Base-by-base conservation (phyloP, 2,329 filamentous ascomycete species). In the Penicillium sp. region DNA sequence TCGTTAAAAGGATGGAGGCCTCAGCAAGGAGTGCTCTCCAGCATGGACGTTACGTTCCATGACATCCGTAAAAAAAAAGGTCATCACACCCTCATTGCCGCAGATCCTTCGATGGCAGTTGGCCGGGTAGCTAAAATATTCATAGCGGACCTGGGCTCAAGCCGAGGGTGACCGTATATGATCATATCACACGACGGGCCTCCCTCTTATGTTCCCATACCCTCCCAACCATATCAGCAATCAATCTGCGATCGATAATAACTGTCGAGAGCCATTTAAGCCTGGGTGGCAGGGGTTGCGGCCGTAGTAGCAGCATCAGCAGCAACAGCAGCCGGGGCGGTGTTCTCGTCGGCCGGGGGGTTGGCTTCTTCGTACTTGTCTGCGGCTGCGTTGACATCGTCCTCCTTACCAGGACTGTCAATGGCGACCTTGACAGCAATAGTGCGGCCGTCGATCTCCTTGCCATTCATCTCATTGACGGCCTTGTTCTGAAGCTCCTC, bases 341-440 rank as follows among this genome's bases (percentile, higher is more conserved):
- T 44, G 42, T 64, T 60, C 46, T 74, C 68, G 54, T 68, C 55
- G 39, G 58, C 54, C 17, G 61, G 48, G 34, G 56, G 53, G 55
- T 73, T 70, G 35, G 64, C 61, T 57, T 71, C 66, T 41, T 65
- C 61, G 35, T 60, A 55, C 45, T 67, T 64, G 36, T 74, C 70
- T 39, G 66, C 64, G 42, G 64, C 70, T 49, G 70, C 72, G 41
- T 71, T 67, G 55, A 75, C 83, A 60, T 84, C 80, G 65, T 95
- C 90, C 71, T 95, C 90, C 84, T 96, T 98, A 72, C 93, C 90
- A 51, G 92, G 92, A 77, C 88, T 95, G 75, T 98, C 92, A 63
- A 98, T 96, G 64, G 92, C 92, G 65, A 98, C 89, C 85, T 98
- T 98, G 78, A 98, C 92, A 51, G 92, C 92, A 57, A 98, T 98